Conservation (phyloP, 1,284 basidiomycete species). For the Ceratobasidium sp. region DNA sequence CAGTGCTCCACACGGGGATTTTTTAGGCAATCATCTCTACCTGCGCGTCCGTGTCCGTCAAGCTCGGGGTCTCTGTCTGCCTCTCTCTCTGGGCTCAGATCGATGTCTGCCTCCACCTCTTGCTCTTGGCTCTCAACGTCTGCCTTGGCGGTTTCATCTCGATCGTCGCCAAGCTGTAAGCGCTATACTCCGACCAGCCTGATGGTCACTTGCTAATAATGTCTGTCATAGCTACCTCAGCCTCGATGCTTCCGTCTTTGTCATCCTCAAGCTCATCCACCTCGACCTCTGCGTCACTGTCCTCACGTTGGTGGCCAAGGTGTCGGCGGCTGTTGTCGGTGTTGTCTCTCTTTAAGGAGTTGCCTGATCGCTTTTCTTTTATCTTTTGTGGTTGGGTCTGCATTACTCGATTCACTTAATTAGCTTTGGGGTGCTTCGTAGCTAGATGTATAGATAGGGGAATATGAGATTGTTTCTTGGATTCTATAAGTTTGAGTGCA, state of each 20-base stretch:
- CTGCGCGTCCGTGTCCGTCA: not conserved
- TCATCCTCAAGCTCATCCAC: not conserved
- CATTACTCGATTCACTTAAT: not conserved
- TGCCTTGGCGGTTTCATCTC: conserved; percentile 17
- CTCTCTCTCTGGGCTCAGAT: not conserved
- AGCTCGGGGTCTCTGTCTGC: conserved; percentile 3
- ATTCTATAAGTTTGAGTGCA: not conserved
- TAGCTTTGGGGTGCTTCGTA: not conserved
- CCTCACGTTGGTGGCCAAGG: not conserved
- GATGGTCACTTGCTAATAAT: not conserved
- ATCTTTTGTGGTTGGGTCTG: not conserved
- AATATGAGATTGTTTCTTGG: not conserved
- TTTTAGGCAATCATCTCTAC: not conserved
- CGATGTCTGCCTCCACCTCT: conserved; percentile 9
- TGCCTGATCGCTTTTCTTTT: not conserved
- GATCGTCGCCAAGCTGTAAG: not conserved
- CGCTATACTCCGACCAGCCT: not conserved
- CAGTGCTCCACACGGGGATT: not conserved
- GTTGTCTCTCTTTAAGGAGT: not conserved
- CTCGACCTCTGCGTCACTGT: not conserved
- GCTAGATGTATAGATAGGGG: not conserved
- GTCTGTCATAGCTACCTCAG: not conserved
- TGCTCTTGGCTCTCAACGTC: conserved; percentile 14
- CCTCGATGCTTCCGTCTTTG: not conserved
- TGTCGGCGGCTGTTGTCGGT: not conserved